Evolutionary conservation across 2,329 filamentous ascomycete species (phyloP).

Genomic region (Microdochium nivale): DNA sequence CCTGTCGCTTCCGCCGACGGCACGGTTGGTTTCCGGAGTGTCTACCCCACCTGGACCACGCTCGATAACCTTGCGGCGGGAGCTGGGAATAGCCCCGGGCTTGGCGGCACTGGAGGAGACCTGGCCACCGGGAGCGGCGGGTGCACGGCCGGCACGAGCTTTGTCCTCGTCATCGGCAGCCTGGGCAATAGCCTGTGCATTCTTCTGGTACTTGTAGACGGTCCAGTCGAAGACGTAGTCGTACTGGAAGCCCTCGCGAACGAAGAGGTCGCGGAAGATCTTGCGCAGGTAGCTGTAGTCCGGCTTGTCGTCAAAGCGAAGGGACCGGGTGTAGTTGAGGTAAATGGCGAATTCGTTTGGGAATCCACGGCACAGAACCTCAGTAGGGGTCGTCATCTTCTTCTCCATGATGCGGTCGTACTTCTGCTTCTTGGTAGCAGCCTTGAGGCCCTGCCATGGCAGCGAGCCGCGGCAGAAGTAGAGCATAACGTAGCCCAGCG

Average conservation of each 20-base stretch:
- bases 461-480: slow-evolving; percentile 99
- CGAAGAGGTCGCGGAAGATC: slow-evolving; percentile 99
- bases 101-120: slow-evolving; percentile 54
- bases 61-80: slow-evolving; percentile 78
- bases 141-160: slow-evolving; percentile 58
- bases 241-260: slow-evolving; percentile 98
- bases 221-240: slow-evolving; percentile 99
- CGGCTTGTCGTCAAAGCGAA: slow-evolving; percentile 98
- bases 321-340: slow-evolving; percentile 96
- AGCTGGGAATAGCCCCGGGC: slow-evolving; percentile 66
- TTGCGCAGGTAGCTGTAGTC: slow-evolving; percentile 99
- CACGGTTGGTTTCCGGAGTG: slow-evolving; percentile 64
- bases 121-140: slow-evolving; percentile 54
- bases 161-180: slow-evolving; percentile 75
- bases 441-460: slow-evolving; percentile 97
- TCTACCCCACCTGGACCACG: slow-evolving; percentile 53
- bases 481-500: slow-evolving; percentile 97
- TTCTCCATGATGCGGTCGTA: slow-evolving; percentile 99
- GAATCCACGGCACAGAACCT: slow-evolving; percentile 97
- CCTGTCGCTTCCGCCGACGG: slow-evolving; percentile 76
- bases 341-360: slow-evolving; percentile 99
- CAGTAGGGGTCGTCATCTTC: slow-evolving; percentile 99
- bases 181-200: slow-evolving; percentile 87
- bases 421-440: slow-evolving; percentile 99
- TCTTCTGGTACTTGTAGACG: slow-evolving; percentile 99